Percentiles rank a stretch among this genome's conserved stretches.
Evolutionary conservation across 768 basidiomycete species (phyloP).

Genomic region (Amanita rimosa): DNA sequence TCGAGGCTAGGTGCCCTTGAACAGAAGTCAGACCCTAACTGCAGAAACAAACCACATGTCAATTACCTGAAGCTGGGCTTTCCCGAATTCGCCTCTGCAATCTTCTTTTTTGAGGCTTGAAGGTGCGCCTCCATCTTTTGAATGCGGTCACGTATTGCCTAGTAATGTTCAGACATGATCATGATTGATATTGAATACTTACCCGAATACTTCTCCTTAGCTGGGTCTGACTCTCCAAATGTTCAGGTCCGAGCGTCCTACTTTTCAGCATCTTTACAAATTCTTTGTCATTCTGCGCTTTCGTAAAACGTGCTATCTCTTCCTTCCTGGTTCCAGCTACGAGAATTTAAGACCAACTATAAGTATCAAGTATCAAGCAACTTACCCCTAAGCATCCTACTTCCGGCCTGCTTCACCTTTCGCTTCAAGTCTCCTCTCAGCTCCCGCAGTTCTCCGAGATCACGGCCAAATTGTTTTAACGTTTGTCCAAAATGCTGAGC

Average conservation of each 20-base stretch:
- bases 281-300: conserved; percentile 67
- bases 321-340: conserved; percentile 73
- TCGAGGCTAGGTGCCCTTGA: conserved; percentile 75
- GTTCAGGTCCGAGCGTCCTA: conserved; percentile 80
- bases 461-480: conserved; percentile 36
- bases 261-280: conserved; percentile 67
- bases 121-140: conserved; percentile 74
- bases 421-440: conserved; percentile 28
- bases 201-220: conserved; percentile 67
- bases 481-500: conserved; percentile 37
- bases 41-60: not conserved
- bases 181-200: conserved; percentile 13
- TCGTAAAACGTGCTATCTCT: conserved; percentile 71
- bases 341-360: not conserved
- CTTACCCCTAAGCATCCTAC: conserved; percentile 57
- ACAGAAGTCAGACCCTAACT: conserved; percentile 1
- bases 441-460: conserved; percentile 38
- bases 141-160: conserved; percentile 65
- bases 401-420: conserved; percentile 45
- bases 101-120: conserved; percentile 54
- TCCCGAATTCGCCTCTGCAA: conserved; percentile 50
- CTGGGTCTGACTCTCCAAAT: conserved; percentile 70
- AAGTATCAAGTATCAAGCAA: not conserved
- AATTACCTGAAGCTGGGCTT: conserved; percentile 53
- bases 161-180: not conserved